A percentile compares a stretch with the other conserved stretches of the same genome.
Evolutionary conservation across 768 basidiomycete species (phyloP).

Genomic region (Lactifluus volemus): DNA sequence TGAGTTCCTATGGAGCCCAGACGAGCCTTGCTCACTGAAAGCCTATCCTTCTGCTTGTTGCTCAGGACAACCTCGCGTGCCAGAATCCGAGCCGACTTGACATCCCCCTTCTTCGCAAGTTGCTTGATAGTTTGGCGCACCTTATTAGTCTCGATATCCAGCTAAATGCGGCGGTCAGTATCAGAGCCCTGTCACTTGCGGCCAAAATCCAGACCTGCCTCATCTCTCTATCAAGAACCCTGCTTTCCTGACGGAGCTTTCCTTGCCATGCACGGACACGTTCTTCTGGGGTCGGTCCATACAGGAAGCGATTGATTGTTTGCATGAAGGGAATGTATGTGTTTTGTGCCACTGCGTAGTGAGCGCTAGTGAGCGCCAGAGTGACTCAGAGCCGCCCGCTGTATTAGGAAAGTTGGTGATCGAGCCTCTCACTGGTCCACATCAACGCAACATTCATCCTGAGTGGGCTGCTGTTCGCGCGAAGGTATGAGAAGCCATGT

Average conservation of each 20-base stretch:
- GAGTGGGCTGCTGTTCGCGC: neutral
- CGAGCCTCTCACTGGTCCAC: neutral
- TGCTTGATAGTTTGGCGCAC: conserved; percentile 77
- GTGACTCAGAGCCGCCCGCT: neutral
- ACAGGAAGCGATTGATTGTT: conserved; percentile 84
- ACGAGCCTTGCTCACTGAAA: conserved; percentile 89
- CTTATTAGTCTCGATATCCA: conserved; percentile 76
- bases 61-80: conserved; percentile 93
- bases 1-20: conserved; percentile 87
- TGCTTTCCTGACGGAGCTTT: conserved; percentile 73
- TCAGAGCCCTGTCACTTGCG: conserved; percentile 11
- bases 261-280: conserved; percentile 85
- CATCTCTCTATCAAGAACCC: conserved; percentile 88
- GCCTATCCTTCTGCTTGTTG: conserved; percentile 86
- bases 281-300: conserved; percentile 96
- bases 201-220: conserved; percentile 62
- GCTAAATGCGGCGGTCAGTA: conserved; percentile 34
- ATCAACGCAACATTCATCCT: too few species aligned
- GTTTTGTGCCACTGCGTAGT: neutral
- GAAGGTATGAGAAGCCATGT: neutral
- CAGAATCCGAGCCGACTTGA: conserved; percentile 86
- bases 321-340: conserved; percentile 44
- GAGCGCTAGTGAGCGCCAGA: neutral
- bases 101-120: conserved; percentile 83
- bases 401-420: neutral